A percentile compares a stretch with the other conserved stretches of the same genome.
Evolutionary conservation across 257 asterid species (phyloP).

Genomic region (Cruciata laevipes): DNA sequence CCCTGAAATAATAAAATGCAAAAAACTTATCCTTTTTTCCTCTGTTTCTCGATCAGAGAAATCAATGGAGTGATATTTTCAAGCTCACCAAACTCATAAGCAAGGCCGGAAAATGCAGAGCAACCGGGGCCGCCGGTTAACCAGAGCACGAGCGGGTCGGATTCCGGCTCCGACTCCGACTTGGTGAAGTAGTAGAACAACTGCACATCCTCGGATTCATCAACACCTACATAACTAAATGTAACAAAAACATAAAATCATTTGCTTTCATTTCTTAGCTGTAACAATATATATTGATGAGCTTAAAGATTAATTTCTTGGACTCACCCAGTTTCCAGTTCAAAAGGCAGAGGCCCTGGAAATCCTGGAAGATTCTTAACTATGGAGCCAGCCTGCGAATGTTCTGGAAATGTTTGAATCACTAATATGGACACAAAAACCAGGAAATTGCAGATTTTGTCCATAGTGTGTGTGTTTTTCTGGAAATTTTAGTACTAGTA

Average conservation of each 20-base stretch:
- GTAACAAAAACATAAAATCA: not conserved
- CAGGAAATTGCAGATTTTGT: not conserved
- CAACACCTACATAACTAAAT: conserved; percentile 19
- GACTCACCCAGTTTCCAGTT: conserved; percentile 24
- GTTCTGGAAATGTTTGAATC: not conserved
- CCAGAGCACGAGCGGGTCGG: conserved; percentile 22
- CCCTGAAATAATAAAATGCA: conserved; percentile 8
- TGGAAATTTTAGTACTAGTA: too few relatives aligned
- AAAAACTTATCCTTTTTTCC: not conserved
- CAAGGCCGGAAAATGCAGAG: conserved; percentile 15
- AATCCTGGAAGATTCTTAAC: conserved; percentile 27
- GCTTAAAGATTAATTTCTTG: not conserved
- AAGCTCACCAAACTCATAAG: conserved; percentile 16
- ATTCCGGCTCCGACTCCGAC: conserved; percentile 16
- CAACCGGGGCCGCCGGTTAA: conserved; percentile 22
- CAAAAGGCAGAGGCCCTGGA: conserved; percentile 23
- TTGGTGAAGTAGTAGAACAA: conserved; percentile 18
- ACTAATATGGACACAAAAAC: not conserved
- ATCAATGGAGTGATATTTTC: not conserved
- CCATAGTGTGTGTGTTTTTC: not conserved
- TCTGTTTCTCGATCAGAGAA: not conserved
- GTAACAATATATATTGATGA: not conserved
- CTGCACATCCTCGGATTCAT: conserved; percentile 24
- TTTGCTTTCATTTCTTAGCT: not conserved
- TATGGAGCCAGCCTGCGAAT: conserved; percentile 8